Conservation (phyloP, 495 filamentous ascomycete genomes). For the Hyaloscypha bicolor region DNA sequence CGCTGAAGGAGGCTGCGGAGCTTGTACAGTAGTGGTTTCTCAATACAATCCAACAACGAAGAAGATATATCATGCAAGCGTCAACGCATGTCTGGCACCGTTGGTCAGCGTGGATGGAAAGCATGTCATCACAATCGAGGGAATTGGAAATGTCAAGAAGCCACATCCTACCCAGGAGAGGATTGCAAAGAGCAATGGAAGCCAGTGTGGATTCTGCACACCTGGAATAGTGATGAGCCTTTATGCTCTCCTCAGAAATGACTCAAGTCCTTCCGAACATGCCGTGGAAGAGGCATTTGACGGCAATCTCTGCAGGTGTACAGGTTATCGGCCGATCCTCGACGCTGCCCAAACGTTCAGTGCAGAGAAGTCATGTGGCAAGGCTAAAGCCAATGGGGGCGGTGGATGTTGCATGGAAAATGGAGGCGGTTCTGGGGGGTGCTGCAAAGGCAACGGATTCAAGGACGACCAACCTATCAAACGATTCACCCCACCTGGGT, state of each 20-base stretch:
- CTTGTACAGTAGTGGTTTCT: constrained; percentile 94
- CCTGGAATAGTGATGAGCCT: constrained; percentile 97
- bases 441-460: constrained; percentile 54
- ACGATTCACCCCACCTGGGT: constrained; percentile 76
- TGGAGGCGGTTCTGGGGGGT: constrained; percentile 51
- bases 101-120: constrained; percentile 93
- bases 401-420: constrained; percentile 72
- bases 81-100: constrained; percentile 94
- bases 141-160: constrained; percentile 86
- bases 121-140: constrained; percentile 97
- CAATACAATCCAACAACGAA: constrained; percentile 91
- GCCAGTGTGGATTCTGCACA: constrained; percentile 85
- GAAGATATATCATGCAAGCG: constrained; percentile 74
- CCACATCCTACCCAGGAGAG: constrained; percentile 93
- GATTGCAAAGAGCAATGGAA: constrained; percentile 73
- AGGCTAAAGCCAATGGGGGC: constrained; percentile 61
- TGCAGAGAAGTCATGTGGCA: constrained; percentile 52
- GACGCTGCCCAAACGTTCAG: constrained; percentile 85
- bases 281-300: constrained; percentile 91
- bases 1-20: constrained; percentile 94
- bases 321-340: constrained; percentile 90
- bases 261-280: constrained; percentile 65
- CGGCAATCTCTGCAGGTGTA: constrained; percentile 94
- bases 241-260: constrained; percentile 81
- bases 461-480: constrained; percentile 53